Evolutionary conservation across 148 eudicot genomes (phyloP), one percentile per base, ranked within the genome.

Genomic region (Camellia sinensis): DNA sequence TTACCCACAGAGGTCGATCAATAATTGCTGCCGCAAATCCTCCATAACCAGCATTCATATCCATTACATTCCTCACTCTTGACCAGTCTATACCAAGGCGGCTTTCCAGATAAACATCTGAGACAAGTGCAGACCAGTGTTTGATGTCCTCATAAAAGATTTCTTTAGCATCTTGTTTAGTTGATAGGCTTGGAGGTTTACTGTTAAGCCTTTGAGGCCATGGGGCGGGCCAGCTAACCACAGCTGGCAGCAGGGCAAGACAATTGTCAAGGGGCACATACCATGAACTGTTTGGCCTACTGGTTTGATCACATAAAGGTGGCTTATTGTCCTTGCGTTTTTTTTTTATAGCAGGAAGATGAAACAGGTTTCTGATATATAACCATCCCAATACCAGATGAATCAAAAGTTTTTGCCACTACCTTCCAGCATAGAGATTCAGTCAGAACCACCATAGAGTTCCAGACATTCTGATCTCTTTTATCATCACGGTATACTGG

Each of bases 1-100:
- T 94, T 70, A 94, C 95, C 99, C 98, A 96, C 29, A 96, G 48
- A 9, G 98, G 95, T 84, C 60, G 86, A 71, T 88, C 77, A 68
- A 87, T 80, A 67, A 96, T 91, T 14, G 93, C 93, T 64, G 95
- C 90, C 76, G 99, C 99, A 80, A 94, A 96, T 78, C 99, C 98
- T 88, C 99, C 99, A 83, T 89, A 89, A 84, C 90, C 87, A 71
- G 99, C 94, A 82, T 91, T 96, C 98, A 94, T 94, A 82, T 96
- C 99, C 99, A 96, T 92, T 10, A 92, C 97, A 80, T 96, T 96
- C 63, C 99, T 89, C 82, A 94, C 88, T 15, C 67, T 84, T 59
- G 94, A 75, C 99, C 98, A 96, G 80, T 91, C 86, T 54, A 96
- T 82, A 70, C 37, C 37, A 29, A 84, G 85, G 69, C 91, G 91